phyloP scores from a whole-genome alignment of 1,284 basidiomycete genomes.

The Rhodotorula sp. region DNA sequence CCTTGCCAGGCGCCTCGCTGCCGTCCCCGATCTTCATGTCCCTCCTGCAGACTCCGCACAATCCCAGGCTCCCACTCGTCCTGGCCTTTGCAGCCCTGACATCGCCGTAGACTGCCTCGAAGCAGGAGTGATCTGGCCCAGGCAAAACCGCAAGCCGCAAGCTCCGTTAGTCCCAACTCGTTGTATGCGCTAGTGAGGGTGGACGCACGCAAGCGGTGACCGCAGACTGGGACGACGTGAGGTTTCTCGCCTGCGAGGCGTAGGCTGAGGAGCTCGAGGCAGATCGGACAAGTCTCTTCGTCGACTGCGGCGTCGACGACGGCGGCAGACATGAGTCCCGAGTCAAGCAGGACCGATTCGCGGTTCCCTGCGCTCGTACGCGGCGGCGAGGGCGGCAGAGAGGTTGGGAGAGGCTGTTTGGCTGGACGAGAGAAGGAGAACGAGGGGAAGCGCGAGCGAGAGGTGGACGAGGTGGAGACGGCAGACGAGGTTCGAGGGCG shows the following conservation, averaged over 20 bases:
- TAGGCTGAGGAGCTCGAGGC: constrained; percentile 82
- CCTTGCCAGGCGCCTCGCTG: constrained; percentile 61
- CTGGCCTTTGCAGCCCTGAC: constrained; percentile 60
- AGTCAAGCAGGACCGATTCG: background rate
- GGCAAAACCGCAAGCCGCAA: background rate
- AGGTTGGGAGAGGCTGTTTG: background rate
- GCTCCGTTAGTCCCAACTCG: background rate
- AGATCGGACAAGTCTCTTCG: constrained; percentile 84
- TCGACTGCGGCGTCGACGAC: constrained; percentile 58
- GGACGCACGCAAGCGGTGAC: constrained; percentile 75
- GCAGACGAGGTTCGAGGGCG: background rate
- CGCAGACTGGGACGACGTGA: constrained; percentile 92
- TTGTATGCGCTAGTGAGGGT: too few relatives aligned
- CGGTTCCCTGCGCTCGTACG: background rate
- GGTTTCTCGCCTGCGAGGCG: constrained; percentile 80
- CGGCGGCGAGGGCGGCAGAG: constrained; percentile 2
- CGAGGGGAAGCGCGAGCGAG: background rate
- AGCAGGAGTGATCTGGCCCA: constrained; percentile 37
- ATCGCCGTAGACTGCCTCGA: constrained; percentile 74
- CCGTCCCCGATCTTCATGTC: constrained; percentile 87
- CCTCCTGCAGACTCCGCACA: constrained; percentile 92
- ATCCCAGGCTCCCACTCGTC: constrained; percentile 66
- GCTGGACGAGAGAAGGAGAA: background rate
- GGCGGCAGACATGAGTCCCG: constrained; percentile 9
- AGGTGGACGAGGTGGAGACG: background rate